Base-by-base conservation (phyloP, 176 grass and related monocot genomes). In the Neostapfia colusana region DNA sequence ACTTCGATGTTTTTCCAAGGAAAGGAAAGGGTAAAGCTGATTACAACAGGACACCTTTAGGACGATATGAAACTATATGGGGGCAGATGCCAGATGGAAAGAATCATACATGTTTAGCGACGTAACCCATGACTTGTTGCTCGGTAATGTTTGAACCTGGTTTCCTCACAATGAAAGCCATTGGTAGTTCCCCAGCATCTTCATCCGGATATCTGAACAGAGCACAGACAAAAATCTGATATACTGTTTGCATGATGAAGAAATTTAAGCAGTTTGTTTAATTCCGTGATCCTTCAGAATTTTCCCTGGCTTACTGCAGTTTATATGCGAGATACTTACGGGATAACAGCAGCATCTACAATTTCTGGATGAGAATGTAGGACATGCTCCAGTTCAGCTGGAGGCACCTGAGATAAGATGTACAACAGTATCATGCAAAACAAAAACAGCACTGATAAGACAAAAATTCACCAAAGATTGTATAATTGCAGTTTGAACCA, bases 131-230 rank as follows among this genome's bases (percentile, higher is more conserved):
- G 67, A 93, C 79, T 71, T 90, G 78, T 71, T 83, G 58, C 18
- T 69, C 76, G 2, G 50, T 89, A 63, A 97, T 34, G 45, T 66
- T 66, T 57, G 55, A 58, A 6, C 84, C 82, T 7, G 84, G 72
- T 66, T 90, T 80, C 84, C 84, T 93, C 68, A 93, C 91, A 65
- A 93, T 78, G 54, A 92, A 89, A 27, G 95, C 95, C 86, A 97
- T 86, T 53, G 95, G 91, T 79, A 93, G n/a, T 73, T 97, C 76
- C 54, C 91, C 95, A 54, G 15, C 95, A 74, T 97, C 89, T 85
- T 93, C 95, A 77, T 97, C 86, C 63, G 95, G 95, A 82, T 90
- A 91, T 38, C 95, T 93, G 81, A 46, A 75, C 68, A 50, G 21
- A 7, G 49, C 62, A 70, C 53, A 59, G 57, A 74, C 20, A n/a